A percentile compares a stretch with the other conserved stretches of the same genome.
Evolutionary conservation across 1,284 basidiomycete species (phyloP).

Genomic region (Cutaneotrichosporon dermatis): DNA sequence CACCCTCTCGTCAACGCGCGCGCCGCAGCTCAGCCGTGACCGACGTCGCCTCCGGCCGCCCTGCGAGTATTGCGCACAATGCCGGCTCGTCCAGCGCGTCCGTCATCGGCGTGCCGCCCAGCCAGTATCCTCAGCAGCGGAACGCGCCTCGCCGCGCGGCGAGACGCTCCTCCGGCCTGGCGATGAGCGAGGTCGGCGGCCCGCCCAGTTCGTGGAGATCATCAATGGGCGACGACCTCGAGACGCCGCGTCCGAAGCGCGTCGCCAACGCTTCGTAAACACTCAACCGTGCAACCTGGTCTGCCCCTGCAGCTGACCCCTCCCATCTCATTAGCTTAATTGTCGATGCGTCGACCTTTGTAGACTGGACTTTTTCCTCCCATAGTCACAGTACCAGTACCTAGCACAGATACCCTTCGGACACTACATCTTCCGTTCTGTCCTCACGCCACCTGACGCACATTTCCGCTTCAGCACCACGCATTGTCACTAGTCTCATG

Average conservation of each 20-base stretch:
- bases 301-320: too few species aligned
- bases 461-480: not conserved
- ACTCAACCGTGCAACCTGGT: too few species aligned
- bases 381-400: not conserved
- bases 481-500: not conserved
- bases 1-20: slow-evolving; percentile 5
- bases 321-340: too few species aligned
- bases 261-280: slow-evolving; percentile 9
- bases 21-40: slow-evolving; percentile 5
- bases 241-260: slow-evolving; percentile 14
- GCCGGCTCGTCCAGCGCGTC: not conserved
- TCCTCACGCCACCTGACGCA: not conserved
- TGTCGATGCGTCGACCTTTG: too few species aligned
- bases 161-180: slow-evolving; percentile 7
- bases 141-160: not conserved
- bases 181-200: slow-evolving; percentile 9
- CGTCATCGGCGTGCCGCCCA: not conserved
- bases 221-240: slow-evolving; percentile 1
- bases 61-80: too few species aligned
- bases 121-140: not conserved
- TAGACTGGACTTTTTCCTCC: not conserved
- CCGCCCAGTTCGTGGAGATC: slow-evolving; percentile 15
- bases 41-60: too few species aligned
- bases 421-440: not conserved
- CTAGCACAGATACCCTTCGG: slow-evolving; percentile 2